Evolutionary conservation across 768 basidiomycete species (phyloP), one percentile per base, ranked within the genome.

Genomic region (Dioszegia crocea): DNA sequence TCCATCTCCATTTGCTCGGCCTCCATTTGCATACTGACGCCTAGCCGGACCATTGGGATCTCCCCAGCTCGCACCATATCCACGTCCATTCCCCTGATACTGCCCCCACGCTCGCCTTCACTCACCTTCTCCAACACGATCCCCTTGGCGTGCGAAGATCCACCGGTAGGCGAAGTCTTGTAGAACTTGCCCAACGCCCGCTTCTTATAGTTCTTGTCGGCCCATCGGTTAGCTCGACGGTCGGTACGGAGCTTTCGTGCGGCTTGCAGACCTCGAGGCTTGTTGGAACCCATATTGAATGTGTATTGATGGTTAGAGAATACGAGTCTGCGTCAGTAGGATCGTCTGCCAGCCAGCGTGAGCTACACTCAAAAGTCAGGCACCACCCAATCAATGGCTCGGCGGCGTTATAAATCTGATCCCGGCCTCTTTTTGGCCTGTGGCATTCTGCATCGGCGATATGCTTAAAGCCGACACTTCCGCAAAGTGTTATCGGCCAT

Each of bases 91-190:
- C 46, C 33, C 60, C 26, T 24, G 11, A 12, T 45, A 30, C 47
- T 23, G 4, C 16, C 19, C 54, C 38, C 16, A 58, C 14, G 19
- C 45, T 5, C 38, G 10, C 24, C 29, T 23, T 40, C 30, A 63
- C 77, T 66, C 66, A 78, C 77, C 83, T 99, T 99, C 82, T 99
- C 96, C 61, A 99, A 87, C 60, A 99, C 96, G 77, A 99, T 99
- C 68, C 96, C 96, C 83, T 99, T 99, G 69, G 96, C 96, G 80
- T 99, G 96, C 68, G 96, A 98, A 58, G 92, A 93, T 67, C 96
- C 96, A 81, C 92, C 96, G 62, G 96, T 98, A 46, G 96, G 96
- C 30, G 94, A 98, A 76, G 96, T 98, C 84, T 94, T 96, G 88
- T 93, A 99, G 78, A 96, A 86, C 82, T 98, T 99, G 62, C 96